phyloP scores from a whole-genome alignment of 495 filamentous ascomycete genomes.

The Trichocladium antarcticum region DNA sequence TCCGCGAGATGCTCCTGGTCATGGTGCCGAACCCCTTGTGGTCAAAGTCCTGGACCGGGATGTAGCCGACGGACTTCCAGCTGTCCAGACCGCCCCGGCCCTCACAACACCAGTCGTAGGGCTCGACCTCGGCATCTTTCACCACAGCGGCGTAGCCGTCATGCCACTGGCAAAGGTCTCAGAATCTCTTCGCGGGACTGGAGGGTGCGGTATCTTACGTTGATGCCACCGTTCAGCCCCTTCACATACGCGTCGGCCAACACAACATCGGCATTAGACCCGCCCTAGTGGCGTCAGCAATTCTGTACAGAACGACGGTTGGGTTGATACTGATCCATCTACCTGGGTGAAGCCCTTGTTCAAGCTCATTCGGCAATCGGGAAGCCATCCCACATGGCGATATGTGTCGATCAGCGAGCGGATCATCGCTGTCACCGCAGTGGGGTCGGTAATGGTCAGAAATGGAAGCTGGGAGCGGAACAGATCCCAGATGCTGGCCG shows the following conservation, averaged over 20 bases:
- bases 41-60: conserved; percentile 59
- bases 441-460: conserved; percentile 56
- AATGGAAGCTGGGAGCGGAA: conserved; percentile 63
- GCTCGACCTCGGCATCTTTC: conserved; percentile 66
- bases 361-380: conserved; percentile 53
- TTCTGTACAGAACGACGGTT: background rate
- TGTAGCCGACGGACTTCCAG: conserved; percentile 59
- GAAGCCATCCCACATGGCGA: conserved; percentile 54
- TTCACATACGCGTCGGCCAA: conserved; percentile 62
- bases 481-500: conserved; percentile 51
- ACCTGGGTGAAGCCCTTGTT: conserved; percentile 61
- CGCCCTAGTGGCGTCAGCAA: conserved; percentile 35
- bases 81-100: conserved; percentile 57
- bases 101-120: conserved; percentile 57
- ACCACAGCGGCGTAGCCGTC: conserved; percentile 63
- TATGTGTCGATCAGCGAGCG: conserved; percentile 64
- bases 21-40: conserved; percentile 55
- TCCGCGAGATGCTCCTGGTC: conserved; percentile 60
- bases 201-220: conserved; percentile 28
- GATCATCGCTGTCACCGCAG: conserved; percentile 53
- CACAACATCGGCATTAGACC: conserved; percentile 69
- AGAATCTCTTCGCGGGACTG: background rate
- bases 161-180: conserved; percentile 38
- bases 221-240: conserved; percentile 48
- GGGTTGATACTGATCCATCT: background rate